phyloP scores from a whole-genome alignment of 768 basidiomycete species.

The Neoboletus brunneissimus region DNA sequence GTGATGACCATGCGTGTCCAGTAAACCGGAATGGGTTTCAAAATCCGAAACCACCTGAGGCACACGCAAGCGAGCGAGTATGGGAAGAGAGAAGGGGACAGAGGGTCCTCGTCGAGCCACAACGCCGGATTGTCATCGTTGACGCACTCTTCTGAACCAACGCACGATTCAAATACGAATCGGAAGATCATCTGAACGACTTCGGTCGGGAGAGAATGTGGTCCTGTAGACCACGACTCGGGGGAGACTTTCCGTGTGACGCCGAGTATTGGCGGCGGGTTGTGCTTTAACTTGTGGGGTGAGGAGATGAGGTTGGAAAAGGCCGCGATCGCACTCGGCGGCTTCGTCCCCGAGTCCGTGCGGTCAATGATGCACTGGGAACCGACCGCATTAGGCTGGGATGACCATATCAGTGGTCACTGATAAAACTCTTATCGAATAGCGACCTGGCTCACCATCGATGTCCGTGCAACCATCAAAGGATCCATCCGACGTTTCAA shows the following conservation, averaged over 20 bases:
- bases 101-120: constrained; percentile 6
- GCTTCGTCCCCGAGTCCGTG: neutral
- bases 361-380: neutral
- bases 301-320: constrained; percentile 9
- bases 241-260: neutral
- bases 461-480: neutral
- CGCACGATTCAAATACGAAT: constrained; percentile 5
- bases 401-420: neutral
- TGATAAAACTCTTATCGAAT: neutral
- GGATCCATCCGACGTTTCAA: neutral
- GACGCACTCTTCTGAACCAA: neutral
- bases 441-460: neutral
- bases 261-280: neutral
- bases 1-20: constrained; percentile 11
- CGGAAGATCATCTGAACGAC: constrained; percentile 8
- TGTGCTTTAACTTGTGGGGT: neutral
- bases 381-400: neutral
- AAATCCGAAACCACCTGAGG: constrained; percentile 6
- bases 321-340: constrained; percentile 1
- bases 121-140: neutral
- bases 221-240: neutral
- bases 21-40: neutral
- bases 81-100: constrained; percentile 10
- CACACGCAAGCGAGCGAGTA: constrained; percentile 8
- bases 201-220: constrained; percentile 10